Evolutionary conservation across 169 alveolate species (phyloP), one percentile per base, ranked within the genome.

Genomic region (Eimeria tenella): DNA sequence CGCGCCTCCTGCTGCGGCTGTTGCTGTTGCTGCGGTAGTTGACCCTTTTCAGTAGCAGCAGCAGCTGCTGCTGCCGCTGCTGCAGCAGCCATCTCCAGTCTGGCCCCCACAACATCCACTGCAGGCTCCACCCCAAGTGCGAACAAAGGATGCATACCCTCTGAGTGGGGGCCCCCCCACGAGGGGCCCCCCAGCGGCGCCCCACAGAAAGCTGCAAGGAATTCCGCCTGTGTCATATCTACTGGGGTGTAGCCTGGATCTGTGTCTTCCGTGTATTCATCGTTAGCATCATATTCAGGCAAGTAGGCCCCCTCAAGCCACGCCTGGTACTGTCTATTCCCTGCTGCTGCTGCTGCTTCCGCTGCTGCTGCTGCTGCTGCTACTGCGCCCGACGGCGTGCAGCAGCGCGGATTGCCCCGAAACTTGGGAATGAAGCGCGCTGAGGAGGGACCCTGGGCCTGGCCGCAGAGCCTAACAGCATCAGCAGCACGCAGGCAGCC

Each of bases 1-100:
- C 55, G 88, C 71, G 15, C 7, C 49, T 21, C 10, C 50, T 53
- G 53, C 52, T 55, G 11, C 15, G 42, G 83, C 83, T 73, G 83
- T 62, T 79, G 88, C n/a, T 9, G 70, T 65, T 53, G 9, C 52
- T 23, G 88, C 65, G 63, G 1, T 8, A 21, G 74, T 21, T 53
- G 52, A 17, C 19, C 11, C 53, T 4, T 52, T 23, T 58, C 88
- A 58, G 6, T 77, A 83, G 77, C 90, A 25, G 77, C 90, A 23
- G 90, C 90, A 50, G 86, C 86, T 49, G 86, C 86, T 49, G 86
- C 90, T 13, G 58, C 90, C 1, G 90, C 90, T 4, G 75, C 90
- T 15, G 90, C 90, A 60, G 90, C 90, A 62, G 90, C 90, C 90
- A 83, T 83, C 68, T 83, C 90, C 77, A 83, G 19, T 42, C 90